These are phyloP conservation scores for Rhododendron ferrugineum DNA, from an alignment of 148 eudicot genomes.

Conservation along the genomic window DNA sequence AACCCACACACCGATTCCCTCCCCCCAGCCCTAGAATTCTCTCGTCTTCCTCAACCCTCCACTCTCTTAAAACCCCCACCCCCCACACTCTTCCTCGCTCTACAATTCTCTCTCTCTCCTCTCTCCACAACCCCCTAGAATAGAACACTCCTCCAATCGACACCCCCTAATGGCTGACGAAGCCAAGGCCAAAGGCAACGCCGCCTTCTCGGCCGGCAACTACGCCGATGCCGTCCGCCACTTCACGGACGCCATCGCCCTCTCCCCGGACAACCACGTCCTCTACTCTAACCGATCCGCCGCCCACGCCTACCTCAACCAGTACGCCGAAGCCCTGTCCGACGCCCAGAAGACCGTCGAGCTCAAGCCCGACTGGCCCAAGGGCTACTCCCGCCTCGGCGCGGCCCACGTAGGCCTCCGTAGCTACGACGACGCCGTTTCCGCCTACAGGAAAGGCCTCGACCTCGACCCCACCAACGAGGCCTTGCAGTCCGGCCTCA, in stretches of 20 bases:
- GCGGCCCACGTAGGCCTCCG: conserved; percentile 61
- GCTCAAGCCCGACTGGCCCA: conserved; percentile 76
- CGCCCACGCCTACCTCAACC: conserved; percentile 57
- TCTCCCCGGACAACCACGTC: conserved; percentile 55
- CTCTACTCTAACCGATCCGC: conserved; percentile 95
- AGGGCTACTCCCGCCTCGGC: conserved; percentile 81
- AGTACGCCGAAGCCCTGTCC: conserved; percentile 57
- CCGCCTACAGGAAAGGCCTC: conserved; percentile 70
- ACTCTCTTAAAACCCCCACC: background rate
- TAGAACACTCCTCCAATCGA: background rate
- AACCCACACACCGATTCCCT: background rate
- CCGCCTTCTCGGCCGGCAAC: conserved; percentile 76
- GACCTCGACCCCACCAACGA: conserved; percentile 74
- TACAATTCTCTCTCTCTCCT: background rate
- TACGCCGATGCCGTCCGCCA: conserved; percentile 10
- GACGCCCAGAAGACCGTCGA: conserved; percentile 82
- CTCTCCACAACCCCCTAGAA: background rate
- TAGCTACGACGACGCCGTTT: conserved; percentile 40
- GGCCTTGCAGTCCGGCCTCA: conserved; percentile 56
- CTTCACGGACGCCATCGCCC: background rate
- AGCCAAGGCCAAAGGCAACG: conserved; percentile 93
- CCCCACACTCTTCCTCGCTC: background rate
- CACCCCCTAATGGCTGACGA: conserved; percentile 62
- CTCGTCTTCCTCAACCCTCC: background rate
- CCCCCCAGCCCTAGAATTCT: background rate